A percentile compares a stretch with the other conserved stretches of the same genome.
These are phyloP conservation scores for Emmonsia crescens DNA, from an alignment of 2,329 filamentous ascomycete genomes.

Conservation along the genomic window DNA sequence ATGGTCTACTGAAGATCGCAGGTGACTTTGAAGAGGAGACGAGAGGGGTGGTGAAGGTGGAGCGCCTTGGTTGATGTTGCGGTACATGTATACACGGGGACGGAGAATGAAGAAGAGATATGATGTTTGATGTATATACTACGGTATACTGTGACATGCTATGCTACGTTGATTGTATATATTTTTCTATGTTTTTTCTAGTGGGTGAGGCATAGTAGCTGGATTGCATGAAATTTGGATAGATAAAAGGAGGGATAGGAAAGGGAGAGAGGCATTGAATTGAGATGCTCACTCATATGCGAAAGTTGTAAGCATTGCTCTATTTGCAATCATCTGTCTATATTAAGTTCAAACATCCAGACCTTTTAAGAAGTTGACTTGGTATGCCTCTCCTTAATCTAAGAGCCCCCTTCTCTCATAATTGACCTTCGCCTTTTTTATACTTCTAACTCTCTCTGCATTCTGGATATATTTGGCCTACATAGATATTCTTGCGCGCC, in stretches of 20 bases:
- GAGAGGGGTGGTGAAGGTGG: slow-evolving; percentile 22
- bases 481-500: no score
- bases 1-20: slow-evolving; percentile 22
- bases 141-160: not conserved
- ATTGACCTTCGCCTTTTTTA: no score
- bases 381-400: not conserved
- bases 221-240: not conserved
- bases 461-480: no score
- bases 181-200: not conserved
- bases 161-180: not conserved
- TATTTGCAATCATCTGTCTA: not conserved
- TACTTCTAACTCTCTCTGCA: no score
- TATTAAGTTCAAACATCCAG: not conserved
- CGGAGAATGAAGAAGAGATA: not conserved
- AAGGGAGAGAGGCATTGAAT: not conserved
- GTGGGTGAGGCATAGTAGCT: not conserved
- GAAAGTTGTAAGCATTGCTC: no score
- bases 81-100: not conserved
- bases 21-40: not conserved
- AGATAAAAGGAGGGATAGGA: not conserved
- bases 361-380: not conserved
- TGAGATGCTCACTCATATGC: not conserved
- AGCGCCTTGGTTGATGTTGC: slow-evolving; percentile 17
- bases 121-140: not conserved
- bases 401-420: no score